Evolutionary conservation across 1,284 basidiomycete species (phyloP), one percentile per base, ranked within the genome.

Genomic region (Nidula niveotomentosa): DNA sequence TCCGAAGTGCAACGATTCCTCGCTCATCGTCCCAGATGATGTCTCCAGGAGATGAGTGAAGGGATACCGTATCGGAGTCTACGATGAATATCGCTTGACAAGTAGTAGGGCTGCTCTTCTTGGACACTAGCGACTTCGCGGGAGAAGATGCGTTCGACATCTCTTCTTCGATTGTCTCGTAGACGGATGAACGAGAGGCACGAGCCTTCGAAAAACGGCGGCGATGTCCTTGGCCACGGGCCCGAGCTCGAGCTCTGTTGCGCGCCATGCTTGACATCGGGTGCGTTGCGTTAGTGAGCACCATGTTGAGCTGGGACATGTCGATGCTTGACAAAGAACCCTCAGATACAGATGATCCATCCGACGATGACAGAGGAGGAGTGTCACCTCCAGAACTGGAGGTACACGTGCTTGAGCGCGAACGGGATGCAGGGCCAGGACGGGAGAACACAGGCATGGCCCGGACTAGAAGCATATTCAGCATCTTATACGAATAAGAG

Each of bases 131-230:
- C 0, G 70, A 63, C 48, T 67, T 68, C 15, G 65, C 56, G 0
- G 77, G 69, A 1, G 74, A 75, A 0, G 76, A 68, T 1, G 77
- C 71, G 49, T 69, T 73, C 1, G 76, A 75, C 6, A 76, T 66
- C 58, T 92, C 90, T 59, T 92, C 89, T 51, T 89, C 77, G 53
- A 93, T 92, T 0, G 86, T 91, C 65, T 91, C 89, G 57, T 90
- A 91, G 1, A 90, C 77, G 0, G 90, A 91, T 0, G 83, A 75
- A 2, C 86, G 77, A 8, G 87, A 87, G 10, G 79, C 78, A 23
- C 79, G 81, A 46, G 79, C 77, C 53, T 84, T 78, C 9, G 88
- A 90, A 49, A 83, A 79, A 2, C 86, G 81, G 50, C 86, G 84
- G 49, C 85, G 85, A 65, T 90, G 88, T 6, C 87, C 86, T 45